A percentile compares a stretch with the other conserved stretches of the same genome.
Evolutionary conservation across 768 basidiomycete genomes (phyloP).

Genomic region (Tricholoma furcatifolium): DNA sequence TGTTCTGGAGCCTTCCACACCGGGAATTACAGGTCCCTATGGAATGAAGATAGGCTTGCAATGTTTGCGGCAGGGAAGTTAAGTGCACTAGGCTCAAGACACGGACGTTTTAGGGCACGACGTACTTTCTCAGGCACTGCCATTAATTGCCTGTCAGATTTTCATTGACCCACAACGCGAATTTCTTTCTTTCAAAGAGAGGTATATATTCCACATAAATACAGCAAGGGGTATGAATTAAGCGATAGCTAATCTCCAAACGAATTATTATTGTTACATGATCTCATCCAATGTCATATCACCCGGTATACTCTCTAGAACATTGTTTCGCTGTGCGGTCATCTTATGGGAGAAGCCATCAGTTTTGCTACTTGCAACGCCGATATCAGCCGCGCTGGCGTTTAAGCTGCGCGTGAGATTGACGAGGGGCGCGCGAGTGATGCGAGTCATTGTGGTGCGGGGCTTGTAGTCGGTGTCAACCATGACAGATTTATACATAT

Average conservation of each 20-base stretch:
- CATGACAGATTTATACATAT: slow-evolving; percentile 59
- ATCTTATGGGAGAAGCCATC: slow-evolving; percentile 2
- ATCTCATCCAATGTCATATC: slow-evolving; percentile 55
- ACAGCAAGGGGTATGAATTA: slow-evolving; percentile 1
- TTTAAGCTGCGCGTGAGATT: slow-evolving; percentile 42
- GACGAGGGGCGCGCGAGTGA: slow-evolving; percentile 47
- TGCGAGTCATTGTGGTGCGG: slow-evolving; percentile 51
- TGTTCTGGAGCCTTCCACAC: no score
- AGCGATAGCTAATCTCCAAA: neutral
- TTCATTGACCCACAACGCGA: no score
- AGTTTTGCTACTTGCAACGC: neutral
- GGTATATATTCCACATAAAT: neutral
- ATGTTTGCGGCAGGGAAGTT: no score
- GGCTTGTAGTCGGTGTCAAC: slow-evolving; percentile 50
- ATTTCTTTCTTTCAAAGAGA: no score
- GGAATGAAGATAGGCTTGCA: no score
- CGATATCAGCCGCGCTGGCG: neutral
- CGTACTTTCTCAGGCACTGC: no score
- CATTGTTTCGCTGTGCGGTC: slow-evolving; percentile 14
- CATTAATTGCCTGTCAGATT: no score
- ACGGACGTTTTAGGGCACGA: no score
- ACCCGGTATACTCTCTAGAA: slow-evolving; percentile 33
- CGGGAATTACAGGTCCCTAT: no score
- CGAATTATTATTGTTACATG: slow-evolving; percentile 2
- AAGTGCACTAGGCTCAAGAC: no score